These are phyloP conservation scores for Penicillium sp. DNA, from an alignment of 2,329 filamentous ascomycete species.

Conservation along the genomic window DNA sequence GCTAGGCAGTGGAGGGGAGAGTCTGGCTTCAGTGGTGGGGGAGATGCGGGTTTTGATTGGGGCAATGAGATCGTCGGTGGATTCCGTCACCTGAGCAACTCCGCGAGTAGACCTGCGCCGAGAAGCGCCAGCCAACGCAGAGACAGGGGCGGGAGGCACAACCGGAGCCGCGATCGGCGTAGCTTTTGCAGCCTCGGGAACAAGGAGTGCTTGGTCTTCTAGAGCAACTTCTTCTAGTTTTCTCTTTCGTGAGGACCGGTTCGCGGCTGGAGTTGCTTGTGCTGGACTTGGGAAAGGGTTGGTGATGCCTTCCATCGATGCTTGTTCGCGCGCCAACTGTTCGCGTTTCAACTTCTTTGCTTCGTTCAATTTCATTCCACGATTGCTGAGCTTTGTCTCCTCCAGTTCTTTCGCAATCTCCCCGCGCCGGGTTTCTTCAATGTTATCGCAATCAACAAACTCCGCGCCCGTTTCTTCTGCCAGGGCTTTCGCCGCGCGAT, in stretches of 20 bases:
- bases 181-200: neutral
- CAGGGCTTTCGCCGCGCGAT: conserved; percentile 48
- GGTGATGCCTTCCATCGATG: conserved; percentile 10
- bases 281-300: conserved; percentile 9
- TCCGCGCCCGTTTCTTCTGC: conserved; percentile 51
- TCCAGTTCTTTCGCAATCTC: conserved; percentile 41
- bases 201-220: conserved; percentile 8
- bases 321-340: conserved; percentile 42
- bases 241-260: conserved; percentile 46
- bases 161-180: conserved; percentile 2
- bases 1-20: conserved; percentile 24
- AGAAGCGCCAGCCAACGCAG: conserved; percentile 20
- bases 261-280: conserved; percentile 23
- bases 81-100: conserved; percentile 37
- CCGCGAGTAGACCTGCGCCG: conserved; percentile 41
- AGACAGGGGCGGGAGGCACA: neutral
- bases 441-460: conserved; percentile 56
- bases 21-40: conserved; percentile 19
- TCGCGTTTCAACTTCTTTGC: conserved; percentile 60
- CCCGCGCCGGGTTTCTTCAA: conserved; percentile 40
- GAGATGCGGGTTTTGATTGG: conserved; percentile 16
- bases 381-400: conserved; percentile 54
- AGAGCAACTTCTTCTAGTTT: conserved; percentile 51
- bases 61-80: conserved; percentile 31
- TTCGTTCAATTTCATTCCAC: conserved; percentile 59